Evolutionary conservation across 306 rosid genomes (phyloP).

Genomic region (Canavalia gladiata): DNA sequence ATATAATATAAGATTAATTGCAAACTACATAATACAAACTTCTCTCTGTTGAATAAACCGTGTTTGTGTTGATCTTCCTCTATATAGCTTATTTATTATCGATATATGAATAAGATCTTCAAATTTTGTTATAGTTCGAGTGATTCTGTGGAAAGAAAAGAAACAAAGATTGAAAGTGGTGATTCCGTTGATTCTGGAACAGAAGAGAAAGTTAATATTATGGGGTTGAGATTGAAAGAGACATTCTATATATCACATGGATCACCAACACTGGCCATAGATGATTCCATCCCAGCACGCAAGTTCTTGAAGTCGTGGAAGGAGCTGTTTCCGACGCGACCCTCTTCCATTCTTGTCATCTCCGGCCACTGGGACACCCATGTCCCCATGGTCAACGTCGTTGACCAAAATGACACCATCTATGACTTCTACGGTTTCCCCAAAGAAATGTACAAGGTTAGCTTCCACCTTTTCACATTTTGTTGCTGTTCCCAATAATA

Average conservation of each 20-base stretch:
- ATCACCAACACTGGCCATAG: slow-evolving; percentile 59
- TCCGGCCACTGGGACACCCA: slow-evolving; percentile 77
- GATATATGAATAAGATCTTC: not conserved
- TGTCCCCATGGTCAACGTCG: slow-evolving; percentile 59
- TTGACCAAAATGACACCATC: slow-evolving; percentile 60
- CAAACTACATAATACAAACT: not conserved
- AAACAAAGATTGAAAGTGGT: slow-evolving; percentile 23
- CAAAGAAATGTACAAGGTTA: slow-evolving; percentile 65
- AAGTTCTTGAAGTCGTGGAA: slow-evolving; percentile 65
- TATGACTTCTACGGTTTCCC: slow-evolving; percentile 80
- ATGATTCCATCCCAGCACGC: slow-evolving; percentile 62
- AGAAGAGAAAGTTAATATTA: not conserved
- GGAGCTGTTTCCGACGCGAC: slow-evolving; percentile 42
- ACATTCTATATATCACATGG: slow-evolving; percentile 72
- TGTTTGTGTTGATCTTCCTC: not conserved
- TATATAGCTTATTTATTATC: not conserved
- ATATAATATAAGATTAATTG: not conserved
- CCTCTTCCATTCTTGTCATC: slow-evolving; percentile 62
- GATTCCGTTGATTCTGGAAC: not conserved
- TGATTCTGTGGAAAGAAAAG: slow-evolving; percentile 11
- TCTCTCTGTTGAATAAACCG: not conserved
- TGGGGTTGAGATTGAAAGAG: slow-evolving; percentile 40
- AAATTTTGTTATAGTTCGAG: slow-evolving; percentile 20
- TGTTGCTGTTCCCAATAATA: not conserved
- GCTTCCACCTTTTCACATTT: not conserved